phyloP scores from a whole-genome alignment of 176 grass and related monocot genomes.

The Musa troglodytarum region DNA sequence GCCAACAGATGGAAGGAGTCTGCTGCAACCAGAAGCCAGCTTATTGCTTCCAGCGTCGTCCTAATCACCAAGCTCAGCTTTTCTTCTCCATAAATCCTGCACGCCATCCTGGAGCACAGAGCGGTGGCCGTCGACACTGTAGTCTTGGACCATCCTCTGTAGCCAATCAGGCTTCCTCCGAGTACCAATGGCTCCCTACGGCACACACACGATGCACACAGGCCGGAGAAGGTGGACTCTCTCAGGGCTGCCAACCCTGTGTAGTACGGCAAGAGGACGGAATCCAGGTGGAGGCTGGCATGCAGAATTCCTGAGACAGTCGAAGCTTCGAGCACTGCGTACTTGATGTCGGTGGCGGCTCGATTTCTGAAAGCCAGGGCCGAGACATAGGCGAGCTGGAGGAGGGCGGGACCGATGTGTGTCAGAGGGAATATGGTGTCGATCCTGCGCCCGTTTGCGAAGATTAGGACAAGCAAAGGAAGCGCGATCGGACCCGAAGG shows the following conservation, averaged over 20 bases:
- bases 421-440: conserved; percentile 67
- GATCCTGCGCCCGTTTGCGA: conserved; percentile 73
- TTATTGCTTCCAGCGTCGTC: conserved; percentile 47
- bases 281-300: conserved; percentile 78
- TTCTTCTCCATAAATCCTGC: conserved; percentile 80
- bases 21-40: conserved; percentile 60
- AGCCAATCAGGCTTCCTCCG: conserved; percentile 46
- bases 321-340: conserved; percentile 93
- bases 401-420: conserved; percentile 81
- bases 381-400: conserved; percentile 75
- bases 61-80: conserved; percentile 55
- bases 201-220: conserved; percentile 85
- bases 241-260: conserved; percentile 77
- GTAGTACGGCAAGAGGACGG: conserved; percentile 84
- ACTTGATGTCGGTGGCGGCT: conserved; percentile 63
- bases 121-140: conserved; percentile 59
- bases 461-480: conserved; percentile 59
- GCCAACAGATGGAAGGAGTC: conserved; percentile 57
- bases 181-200: conserved; percentile 56
- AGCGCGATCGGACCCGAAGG: conserved; percentile 79
- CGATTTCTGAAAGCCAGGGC: conserved; percentile 87
- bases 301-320: conserved; percentile 90
- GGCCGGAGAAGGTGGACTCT: conserved; percentile 65
- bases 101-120: conserved; percentile 78
- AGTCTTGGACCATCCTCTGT: conserved; percentile 77